Base-by-base conservation (phyloP, 805 yeast genomes). In the Metschnikowia cubensis region DNA sequence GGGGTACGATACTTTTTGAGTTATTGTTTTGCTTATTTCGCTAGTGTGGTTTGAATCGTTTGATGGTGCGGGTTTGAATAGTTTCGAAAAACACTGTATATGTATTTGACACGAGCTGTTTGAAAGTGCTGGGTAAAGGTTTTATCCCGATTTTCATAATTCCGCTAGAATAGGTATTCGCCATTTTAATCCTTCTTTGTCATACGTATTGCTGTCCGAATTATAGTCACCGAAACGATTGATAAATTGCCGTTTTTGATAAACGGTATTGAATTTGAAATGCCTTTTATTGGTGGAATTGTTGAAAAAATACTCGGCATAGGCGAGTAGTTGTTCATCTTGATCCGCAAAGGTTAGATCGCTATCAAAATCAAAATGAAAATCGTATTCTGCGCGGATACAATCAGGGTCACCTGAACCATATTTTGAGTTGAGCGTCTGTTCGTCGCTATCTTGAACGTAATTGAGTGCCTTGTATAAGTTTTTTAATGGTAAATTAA, bases 401-500 rank as follows among this genome's bases (percentile, higher is more conserved):
- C 42, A 32, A 15, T 20, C 2, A 1, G 63, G 64, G 32, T 61
- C 58, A 3, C 61, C 65, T 2, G 29, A 18, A 3, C 62, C 66
- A 41, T 61, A 60, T 11, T 37, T 42, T 15, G 50, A 25, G 8
- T 43, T 50, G 15, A 51, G 38, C 36, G 55, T 51, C 36, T 56
- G 62, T 20, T 48, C 49, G 8, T 61, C 66, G 5, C 65, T 65
- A 50, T 60, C 64, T 48, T 71, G 75, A 17, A 67, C 70, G 41
- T 62, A 55, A 43, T 75, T 68, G 38, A 80, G 64, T 2, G 79
- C 78, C 53, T 73, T 73, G 60, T 77, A 78, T 8, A 79, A 62
- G 42, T 73, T 71, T 47, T 77, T 76, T 37, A 79, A 61, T 4
- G 80, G 73, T 6, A 73, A 56, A 54, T 80, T 77, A 15, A 79